Base-by-base conservation (phyloP, 495 filamentous ascomycete genomes). In the Cercophora newfieldiana region DNA sequence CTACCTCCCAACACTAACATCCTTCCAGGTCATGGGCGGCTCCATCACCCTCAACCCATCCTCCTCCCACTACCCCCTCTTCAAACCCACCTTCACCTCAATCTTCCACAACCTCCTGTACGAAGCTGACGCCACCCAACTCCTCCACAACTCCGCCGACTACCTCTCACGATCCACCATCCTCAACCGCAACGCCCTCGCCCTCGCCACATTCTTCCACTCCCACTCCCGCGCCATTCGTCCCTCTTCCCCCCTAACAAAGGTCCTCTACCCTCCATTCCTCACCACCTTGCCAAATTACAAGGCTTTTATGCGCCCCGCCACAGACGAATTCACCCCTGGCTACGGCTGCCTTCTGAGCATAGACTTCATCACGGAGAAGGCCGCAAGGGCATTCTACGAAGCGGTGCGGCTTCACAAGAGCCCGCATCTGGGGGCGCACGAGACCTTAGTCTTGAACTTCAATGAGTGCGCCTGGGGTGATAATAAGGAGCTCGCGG, bases 361-460 rank as follows among this genome's bases (percentile, higher is more conserved):
- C 10, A 65, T 83, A n/a, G 78, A 83, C 16, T 83, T 87, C 49
- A 66, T 68, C 2, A 66, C 63, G 8, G 59, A 79, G 0, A 71
- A 60, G 6, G 25, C 65, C 0, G 71, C 78, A 0, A 63, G 59
- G 1, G 72, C 77, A 4, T 85, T 84, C 49, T 80, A 79, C 65
- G 76, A 85, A 54, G 68, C 68, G 59, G 44, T 82, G 31, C 63
- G 74, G 21, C 69, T 84, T 29, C 76, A 79, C 66, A 70, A 75
- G 18, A 79, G 80, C 8, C 82, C 82, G 1, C 80, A 83, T 69
- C 67, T 84, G 2, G 82, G 82, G 0, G 82, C 80, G 21, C 79
- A 83, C 69, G 67, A 76, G 59, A 83, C 81, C 7, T 64, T 84
- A 1, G 73, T 71, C 1, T 48, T 82, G 31, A 69, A 79, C 12